Evolutionary conservation across 345 rosid genomes (phyloP).

Genomic region (Cardamine occulta): DNA sequence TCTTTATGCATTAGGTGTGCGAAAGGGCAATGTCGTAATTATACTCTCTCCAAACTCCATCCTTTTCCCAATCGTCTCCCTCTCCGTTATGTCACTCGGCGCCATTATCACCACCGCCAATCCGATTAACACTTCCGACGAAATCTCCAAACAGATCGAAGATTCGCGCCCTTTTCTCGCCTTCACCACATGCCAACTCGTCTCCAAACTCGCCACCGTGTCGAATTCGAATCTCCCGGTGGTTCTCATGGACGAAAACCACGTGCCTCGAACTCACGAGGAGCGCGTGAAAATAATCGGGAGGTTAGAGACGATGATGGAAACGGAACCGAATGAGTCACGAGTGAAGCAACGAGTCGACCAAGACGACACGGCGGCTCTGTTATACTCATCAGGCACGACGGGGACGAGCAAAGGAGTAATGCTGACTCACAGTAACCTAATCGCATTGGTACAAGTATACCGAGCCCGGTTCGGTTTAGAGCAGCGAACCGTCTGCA

Average conservation of each 20-base stretch:
- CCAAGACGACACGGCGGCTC: constrained; percentile 77
- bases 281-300: constrained; percentile 45
- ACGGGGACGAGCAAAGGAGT: constrained; percentile 93
- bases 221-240: constrained; percentile 45
- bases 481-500: constrained; percentile 64
- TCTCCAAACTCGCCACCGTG: constrained; percentile 57
- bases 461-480: constrained; percentile 48
- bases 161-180: constrained; percentile 73
- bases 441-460: constrained; percentile 67
- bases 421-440: constrained; percentile 67
- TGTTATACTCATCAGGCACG: constrained; percentile 93
- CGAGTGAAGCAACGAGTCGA: constrained; percentile 64
- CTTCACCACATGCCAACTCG: constrained; percentile 58
- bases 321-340: constrained; percentile 28
- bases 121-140: constrained; percentile 74
- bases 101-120: constrained; percentile 90
- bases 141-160: constrained; percentile 65
- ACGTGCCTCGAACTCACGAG: background rate
- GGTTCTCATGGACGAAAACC: constrained; percentile 52
- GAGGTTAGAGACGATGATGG: constrained; percentile 55
- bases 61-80: constrained; percentile 80
- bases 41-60: constrained; percentile 87
- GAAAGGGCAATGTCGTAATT: constrained; percentile 75
- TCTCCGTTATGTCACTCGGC: constrained; percentile 90
- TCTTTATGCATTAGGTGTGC: constrained; percentile 68